Evolutionary conservation across 2,329 filamentous ascomycete genomes (phyloP), one percentile per base, ranked within the genome.

Genomic region (Cladophialophora yegresii): DNA sequence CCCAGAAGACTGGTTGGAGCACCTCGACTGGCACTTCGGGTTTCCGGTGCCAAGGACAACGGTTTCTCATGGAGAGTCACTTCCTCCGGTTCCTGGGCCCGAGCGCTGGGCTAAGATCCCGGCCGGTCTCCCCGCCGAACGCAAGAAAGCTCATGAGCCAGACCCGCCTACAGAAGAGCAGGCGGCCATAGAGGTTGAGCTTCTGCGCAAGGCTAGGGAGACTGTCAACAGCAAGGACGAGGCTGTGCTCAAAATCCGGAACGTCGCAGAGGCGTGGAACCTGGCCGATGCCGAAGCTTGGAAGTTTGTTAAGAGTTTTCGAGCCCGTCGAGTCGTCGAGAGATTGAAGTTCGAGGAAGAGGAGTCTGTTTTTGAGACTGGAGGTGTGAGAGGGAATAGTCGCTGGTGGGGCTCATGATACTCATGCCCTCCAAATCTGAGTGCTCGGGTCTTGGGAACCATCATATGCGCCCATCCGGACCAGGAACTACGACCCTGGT

Each of bases 11-110:
- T 74, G 79, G 36, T 64, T 81, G 22, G 76, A 84, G n/a, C 89
- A 95, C 69, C 80, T 96, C 2, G 89, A 93, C 73, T 98, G 92
- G 92, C 85, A 89, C 70, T 91, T 98, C 74, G 95, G 93, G 60
- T 98, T 98, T 76, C 81, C 83, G 13, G 83, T 97, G 9, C 91
- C 93, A 1, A 81, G 82, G 30, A 68, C 62, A 40, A 62, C 54
- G 77, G 81, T 22, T 78, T 80, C 10, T 80, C 83, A 82, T 30
- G 83, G 82, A 54, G 83, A 84, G 66, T 84, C 83, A 13, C 79
- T 83, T 69, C 84, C 85, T 1, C 84, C 86, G 0, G 82, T 85
- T 5, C 83, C 85, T 0, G 83, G 84, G 1, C 83, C 85, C 1
- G 83, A 88, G 71, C 80, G 82, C 51, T 79, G 82, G 62, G 83